Evolutionary conservation across 139 green algal genomes (phyloP), one percentile per base, ranked within the genome.

Genomic region (Nannochloris sp.): DNA sequence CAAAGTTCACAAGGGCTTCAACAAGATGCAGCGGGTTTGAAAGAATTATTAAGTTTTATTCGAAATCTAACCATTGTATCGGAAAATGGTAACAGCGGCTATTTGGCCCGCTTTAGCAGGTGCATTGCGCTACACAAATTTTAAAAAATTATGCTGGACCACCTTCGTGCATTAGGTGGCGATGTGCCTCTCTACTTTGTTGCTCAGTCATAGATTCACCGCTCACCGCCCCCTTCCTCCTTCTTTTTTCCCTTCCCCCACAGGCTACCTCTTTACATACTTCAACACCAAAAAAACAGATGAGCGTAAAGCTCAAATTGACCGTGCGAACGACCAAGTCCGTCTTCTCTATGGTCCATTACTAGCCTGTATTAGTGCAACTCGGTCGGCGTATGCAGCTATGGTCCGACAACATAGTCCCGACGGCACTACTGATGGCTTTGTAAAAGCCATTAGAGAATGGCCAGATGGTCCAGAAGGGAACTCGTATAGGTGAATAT

Each of bases 271-370:
- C 24, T 91, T 92, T 63, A 89, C 87, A 4, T 94, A 88, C 60
- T 91, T 81, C 70, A 88, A 94, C 64, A 82, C 65, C 2, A 88
- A 87, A n/a, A 65, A 79, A 32, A 79, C 74, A 1, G 85, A 95
- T 45, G 84, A 94, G 65, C 75, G 89, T 3, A 89, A 93, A 54
- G 85, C 85, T 0, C 77, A 86, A 30, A 95, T 96, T 25, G 87
- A 96, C 15, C 72, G 89, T 3, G 70, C 92, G 24, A 95, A 94
- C 59, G 73, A 89, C 35, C 89, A 96, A 77, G 85, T 89, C 23
- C 56, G 61, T 42, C 39, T 82, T 2, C 81, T 95, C 14, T 93
- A 93, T 58, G 89, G 89, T 4, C 87, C 89, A 1, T 72, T 94
- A 67, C 75, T 96, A 58, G 84, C 90, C 1, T 88, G 79, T 44